phyloP scores from a whole-genome alignment of 441 rosid genomes.

The Populus hybrid region DNA sequence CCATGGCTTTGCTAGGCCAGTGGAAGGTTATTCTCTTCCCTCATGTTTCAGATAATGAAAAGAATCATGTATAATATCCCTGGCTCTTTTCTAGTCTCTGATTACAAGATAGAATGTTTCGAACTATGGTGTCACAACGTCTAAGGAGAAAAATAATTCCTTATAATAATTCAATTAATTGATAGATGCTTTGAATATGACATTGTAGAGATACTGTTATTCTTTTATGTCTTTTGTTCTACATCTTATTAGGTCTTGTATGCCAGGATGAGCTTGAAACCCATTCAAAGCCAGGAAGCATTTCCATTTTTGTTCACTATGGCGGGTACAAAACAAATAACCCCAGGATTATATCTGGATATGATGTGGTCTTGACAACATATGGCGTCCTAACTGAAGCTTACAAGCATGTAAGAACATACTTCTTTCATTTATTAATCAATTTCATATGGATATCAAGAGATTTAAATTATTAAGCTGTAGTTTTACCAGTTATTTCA shows the following conservation, averaged over 20 bases:
- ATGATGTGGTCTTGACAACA: slow-evolving; percentile 5
- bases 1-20: slow-evolving; percentile 5
- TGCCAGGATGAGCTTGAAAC: slow-evolving; percentile 1
- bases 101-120: background rate
- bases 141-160: background rate
- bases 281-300: background rate
- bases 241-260: background rate
- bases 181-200: background rate
- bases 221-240: background rate
- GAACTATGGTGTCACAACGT: background rate
- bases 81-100: background rate
- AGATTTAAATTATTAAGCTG: background rate
- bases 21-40: background rate
- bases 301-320: slow-evolving; percentile 1
- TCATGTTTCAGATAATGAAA: background rate
- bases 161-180: background rate
- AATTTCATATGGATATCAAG: background rate
- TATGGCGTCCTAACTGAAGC: background rate
- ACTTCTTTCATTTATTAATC: background rate
- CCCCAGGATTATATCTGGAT: background rate
- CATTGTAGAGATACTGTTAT: background rate
- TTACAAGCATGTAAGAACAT: background rate
- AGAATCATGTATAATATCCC: no score
- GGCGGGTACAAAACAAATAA: slow-evolving; percentile 1
- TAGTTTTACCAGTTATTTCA: background rate